Conservation (phyloP, 306 rosid species). For the Macrotyloma uniflorum region DNA sequence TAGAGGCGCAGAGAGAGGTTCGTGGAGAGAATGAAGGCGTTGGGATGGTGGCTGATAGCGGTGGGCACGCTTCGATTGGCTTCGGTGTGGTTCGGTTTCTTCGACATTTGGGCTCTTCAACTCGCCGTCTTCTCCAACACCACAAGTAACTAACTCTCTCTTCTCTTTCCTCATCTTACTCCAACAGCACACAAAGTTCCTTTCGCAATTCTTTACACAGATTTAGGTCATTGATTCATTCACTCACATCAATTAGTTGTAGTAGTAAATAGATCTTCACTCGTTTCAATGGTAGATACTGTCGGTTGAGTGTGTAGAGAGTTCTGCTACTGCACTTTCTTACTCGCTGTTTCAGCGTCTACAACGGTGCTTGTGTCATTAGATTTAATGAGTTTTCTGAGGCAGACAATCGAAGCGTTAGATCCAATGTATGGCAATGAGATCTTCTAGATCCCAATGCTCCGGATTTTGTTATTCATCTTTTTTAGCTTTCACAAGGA, state of each 20-base stretch:
- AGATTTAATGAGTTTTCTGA: neutral
- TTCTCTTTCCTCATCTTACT: constrained; percentile 8
- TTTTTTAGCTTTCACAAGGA: constrained; percentile 10
- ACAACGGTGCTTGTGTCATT: constrained; percentile 1
- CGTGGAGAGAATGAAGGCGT: constrained; percentile 54
- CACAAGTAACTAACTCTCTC: constrained; percentile 45
- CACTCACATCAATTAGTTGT: neutral
- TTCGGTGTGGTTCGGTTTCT: constrained; percentile 97
- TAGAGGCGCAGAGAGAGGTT: neutral
- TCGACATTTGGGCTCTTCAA: constrained; percentile 87
- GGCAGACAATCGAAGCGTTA: neutral
- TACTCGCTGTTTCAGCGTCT: constrained; percentile 28
- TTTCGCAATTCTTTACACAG: neutral
- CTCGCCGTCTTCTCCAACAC: constrained; percentile 82
- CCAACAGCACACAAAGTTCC: neutral
- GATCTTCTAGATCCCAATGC: constrained; percentile 46
- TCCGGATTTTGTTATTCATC: neutral
- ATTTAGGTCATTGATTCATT: neutral
- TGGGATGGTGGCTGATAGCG: constrained; percentile 87
- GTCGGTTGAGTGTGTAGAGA: neutral
- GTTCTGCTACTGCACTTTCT: neutral
- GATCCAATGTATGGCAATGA: constrained; percentile 41
- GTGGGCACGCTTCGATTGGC: constrained; percentile 85
- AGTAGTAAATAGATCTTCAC: constrained; percentile 17
- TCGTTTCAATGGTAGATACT: constrained; percentile 14